These are phyloP conservation scores for Monilinia vaccinii-corymbosi DNA, from an alignment of 2,329 filamentous ascomycete species.

Conservation along the genomic window DNA sequence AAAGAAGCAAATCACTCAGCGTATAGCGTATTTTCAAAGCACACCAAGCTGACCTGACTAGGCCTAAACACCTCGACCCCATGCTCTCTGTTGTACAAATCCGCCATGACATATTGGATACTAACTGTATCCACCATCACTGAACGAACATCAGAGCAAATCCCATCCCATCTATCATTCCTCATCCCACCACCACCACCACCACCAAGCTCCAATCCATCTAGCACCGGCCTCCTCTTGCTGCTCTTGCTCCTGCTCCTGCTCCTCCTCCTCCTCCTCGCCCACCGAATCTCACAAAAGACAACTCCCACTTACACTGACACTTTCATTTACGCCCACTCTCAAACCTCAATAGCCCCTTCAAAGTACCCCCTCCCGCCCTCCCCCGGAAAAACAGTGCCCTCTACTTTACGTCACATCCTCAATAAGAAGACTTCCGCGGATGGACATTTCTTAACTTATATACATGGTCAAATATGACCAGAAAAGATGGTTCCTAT, in stretches of 20 bases:
- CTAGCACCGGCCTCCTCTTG: background rate
- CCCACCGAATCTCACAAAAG: background rate
- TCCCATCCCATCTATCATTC: background rate
- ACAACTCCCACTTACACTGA: background rate
- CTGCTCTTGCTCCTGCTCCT: background rate
- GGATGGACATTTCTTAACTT: conserved; percentile 25
- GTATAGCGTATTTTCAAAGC: background rate
- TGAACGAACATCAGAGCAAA: background rate
- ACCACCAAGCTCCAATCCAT: background rate
- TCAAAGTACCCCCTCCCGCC: background rate
- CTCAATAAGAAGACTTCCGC: background rate
- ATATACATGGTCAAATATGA: conserved; percentile 42
- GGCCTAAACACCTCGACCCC: background rate
- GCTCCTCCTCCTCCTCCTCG: background rate
- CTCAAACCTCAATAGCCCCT: background rate
- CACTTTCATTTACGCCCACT: background rate
- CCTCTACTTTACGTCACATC: background rate
- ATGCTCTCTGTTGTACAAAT: conserved; percentile 1
- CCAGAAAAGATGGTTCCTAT: conserved; percentile 53
- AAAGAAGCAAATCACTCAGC: background rate
- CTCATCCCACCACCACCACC: background rate
- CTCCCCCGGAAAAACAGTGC: background rate
- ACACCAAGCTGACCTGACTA: background rate
- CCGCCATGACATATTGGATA: conserved; percentile 1
- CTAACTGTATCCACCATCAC: background rate